These are phyloP conservation scores for Musa troglodytarum DNA, from an alignment of 176 grass and related monocot genomes.

Conservation along the genomic window DNA sequence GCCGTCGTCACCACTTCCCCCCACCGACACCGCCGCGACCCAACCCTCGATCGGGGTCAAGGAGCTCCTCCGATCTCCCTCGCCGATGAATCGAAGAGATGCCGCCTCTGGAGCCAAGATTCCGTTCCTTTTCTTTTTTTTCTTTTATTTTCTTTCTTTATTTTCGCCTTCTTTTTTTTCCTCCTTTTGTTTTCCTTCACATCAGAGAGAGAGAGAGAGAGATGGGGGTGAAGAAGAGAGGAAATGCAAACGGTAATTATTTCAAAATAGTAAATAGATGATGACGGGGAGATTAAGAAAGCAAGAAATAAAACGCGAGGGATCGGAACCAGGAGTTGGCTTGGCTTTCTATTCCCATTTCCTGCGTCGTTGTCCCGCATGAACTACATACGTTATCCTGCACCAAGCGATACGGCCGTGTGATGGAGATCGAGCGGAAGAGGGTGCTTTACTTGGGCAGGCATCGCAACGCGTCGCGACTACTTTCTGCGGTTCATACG, in stretches of 20 bases:
- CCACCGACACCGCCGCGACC: background rate
- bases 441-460: too few relatives aligned
- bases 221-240: background rate
- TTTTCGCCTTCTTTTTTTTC: background rate
- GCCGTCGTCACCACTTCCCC: background rate
- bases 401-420: too few relatives aligned
- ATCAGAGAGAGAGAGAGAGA: background rate
- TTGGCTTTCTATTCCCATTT: too few relatives aligned
- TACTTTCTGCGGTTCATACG: too few relatives aligned
- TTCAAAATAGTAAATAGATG: slow-evolving; percentile 1
- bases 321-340: too few relatives aligned
- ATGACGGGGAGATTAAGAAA: too few relatives aligned
- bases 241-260: background rate
- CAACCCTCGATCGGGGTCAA: background rate
- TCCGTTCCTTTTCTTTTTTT: background rate
- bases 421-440: too few relatives aligned
- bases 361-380: too few relatives aligned
- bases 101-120: background rate
- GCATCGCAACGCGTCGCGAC: too few relatives aligned
- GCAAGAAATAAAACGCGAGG: too few relatives aligned
- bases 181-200: background rate
- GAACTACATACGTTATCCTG: too few relatives aligned
- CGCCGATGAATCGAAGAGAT: background rate
- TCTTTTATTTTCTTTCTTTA: slow-evolving; percentile 4
- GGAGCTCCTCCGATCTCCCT: background rate